Base-by-base conservation (phyloP, 2,329 filamentous ascomycete species). In the Fusarium nurragi region DNA sequence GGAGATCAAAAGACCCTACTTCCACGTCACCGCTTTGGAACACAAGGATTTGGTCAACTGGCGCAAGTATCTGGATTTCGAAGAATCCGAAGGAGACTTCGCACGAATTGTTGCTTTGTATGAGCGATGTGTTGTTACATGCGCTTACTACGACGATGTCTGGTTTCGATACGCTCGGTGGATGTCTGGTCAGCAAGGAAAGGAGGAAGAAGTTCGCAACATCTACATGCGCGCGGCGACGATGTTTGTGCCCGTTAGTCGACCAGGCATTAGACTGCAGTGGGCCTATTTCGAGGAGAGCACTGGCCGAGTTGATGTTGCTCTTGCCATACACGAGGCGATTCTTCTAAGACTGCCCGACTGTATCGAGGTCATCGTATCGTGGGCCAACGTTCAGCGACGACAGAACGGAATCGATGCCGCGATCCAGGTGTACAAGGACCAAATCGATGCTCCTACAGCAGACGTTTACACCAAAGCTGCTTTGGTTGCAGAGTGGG, bases 161-260 rank as follows among this genome's bases (percentile, higher is more conserved):
- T 99, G 95, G 95, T 88, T 97, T 72, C 90, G 95, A n/a, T 99
- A 97, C 77, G 92, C 91, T 16, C 85, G 94, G 37, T 99, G 95
- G 95, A 97, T 97, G 91, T 84, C 86, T 58, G 88, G 88, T 0
- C 92, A 97, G 74, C 79, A 87, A 3, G 88, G 84, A 68, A 97
- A 96, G 76, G 88, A 93, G 41, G 92, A 97, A 75, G 94, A 97
- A 74, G 90, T 94, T 7, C 90, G 95, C 55, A 94, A 92, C 76
- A 95, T 98, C 65, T 98, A 96, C 74, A 88, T 94, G 75, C 88
- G 93, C 54, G 95, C 94, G 11, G 89, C 91, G 67, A 93, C 88
- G 47, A 79, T 97, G 50, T 97, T 90, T 74, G 92, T 97, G 2
- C 93, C 94, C 5, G 90, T 98, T 71, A 92, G 93, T 68, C 84